Evolutionary conservation across 495 filamentous ascomycete genomes (phyloP).

Genomic region (Tuber umbilicatum): DNA sequence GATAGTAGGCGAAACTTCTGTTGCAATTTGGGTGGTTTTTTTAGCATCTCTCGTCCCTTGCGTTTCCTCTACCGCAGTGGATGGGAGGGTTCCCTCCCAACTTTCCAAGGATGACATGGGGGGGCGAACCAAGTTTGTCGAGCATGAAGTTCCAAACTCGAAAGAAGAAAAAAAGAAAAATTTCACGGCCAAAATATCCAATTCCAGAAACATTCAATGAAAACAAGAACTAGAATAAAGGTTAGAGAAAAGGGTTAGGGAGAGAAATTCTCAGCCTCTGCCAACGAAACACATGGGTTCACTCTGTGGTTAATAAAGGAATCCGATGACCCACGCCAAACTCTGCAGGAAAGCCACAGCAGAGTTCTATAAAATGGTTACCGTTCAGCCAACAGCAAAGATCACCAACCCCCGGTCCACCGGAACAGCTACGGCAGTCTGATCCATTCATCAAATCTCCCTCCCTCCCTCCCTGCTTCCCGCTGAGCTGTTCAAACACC

Average conservation of each 20-base stretch:
- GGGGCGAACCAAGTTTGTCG: not conserved
- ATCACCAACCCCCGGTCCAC: not conserved
- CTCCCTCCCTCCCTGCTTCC: not conserved
- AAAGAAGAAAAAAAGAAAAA: not conserved
- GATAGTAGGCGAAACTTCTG: not conserved
- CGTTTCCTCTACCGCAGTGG: not conserved
- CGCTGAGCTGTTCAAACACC: conserved; percentile 1
- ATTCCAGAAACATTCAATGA: not conserved
- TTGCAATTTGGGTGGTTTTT: not conserved
- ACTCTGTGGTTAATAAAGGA: not conserved
- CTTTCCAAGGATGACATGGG: not conserved
- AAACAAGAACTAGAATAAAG: not conserved
- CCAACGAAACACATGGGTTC: not conserved
- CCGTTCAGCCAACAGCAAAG: not conserved
- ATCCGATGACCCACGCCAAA: not conserved
- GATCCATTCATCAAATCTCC: not conserved
- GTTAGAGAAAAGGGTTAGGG: not conserved
- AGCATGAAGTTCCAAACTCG: not conserved
- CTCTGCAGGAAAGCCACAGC: conserved; percentile 1
- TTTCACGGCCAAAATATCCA: not conserved
- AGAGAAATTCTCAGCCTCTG: not conserved
- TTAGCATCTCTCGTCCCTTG: not conserved
- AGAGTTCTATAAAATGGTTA: not conserved
- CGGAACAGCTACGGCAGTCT: not conserved
- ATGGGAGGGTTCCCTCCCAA: not conserved